These are phyloP conservation scores for Jacaranda mimosifolia DNA, from an alignment of 257 asterid species.

Conservation along the genomic window DNA sequence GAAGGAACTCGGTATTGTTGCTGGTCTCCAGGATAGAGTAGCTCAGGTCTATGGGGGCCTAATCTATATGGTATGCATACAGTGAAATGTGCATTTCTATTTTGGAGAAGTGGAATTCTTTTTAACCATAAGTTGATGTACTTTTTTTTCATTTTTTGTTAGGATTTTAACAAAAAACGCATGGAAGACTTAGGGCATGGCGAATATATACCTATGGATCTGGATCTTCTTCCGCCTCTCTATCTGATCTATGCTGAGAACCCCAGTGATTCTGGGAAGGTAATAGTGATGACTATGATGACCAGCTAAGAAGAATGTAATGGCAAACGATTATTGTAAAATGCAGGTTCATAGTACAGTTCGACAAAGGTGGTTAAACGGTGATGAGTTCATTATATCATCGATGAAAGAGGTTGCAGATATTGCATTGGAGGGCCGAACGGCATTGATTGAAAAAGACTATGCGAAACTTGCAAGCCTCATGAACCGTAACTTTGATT, in stretches of 20 bases:
- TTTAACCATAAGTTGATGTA: conserved; percentile 3
- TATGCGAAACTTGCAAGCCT: conserved; percentile 65
- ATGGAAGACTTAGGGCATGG: conserved; percentile 93
- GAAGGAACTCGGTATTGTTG: conserved; percentile 95
- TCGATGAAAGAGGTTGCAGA: conserved; percentile 87
- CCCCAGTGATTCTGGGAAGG: conserved; percentile 98
- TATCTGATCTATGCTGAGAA: conserved; percentile 91
- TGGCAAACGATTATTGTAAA: not conserved
- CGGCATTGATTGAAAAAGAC: conserved; percentile 75
- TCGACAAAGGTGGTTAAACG: conserved; percentile 84
- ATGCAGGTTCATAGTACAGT: conserved; percentile 91
- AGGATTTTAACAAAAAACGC: conserved; percentile 84
- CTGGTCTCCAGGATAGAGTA: conserved; percentile 98
- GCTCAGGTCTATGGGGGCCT: conserved; percentile 99
- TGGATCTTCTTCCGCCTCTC: conserved; percentile 80
- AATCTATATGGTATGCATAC: conserved; percentile 77
- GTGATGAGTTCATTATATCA: conserved; percentile 83
- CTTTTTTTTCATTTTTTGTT: not conserved
- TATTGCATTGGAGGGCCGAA: conserved; percentile 74
- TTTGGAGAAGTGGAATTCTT: not conserved
- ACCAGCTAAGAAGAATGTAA: no score
- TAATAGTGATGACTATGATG: conserved; percentile 14
- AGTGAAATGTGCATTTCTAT: not conserved
- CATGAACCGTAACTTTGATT: conserved; percentile 89
- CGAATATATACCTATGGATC: conserved; percentile 72